Evolutionary conservation across 306 rosid genomes (phyloP).

Genomic region (Pueraria montana): DNA sequence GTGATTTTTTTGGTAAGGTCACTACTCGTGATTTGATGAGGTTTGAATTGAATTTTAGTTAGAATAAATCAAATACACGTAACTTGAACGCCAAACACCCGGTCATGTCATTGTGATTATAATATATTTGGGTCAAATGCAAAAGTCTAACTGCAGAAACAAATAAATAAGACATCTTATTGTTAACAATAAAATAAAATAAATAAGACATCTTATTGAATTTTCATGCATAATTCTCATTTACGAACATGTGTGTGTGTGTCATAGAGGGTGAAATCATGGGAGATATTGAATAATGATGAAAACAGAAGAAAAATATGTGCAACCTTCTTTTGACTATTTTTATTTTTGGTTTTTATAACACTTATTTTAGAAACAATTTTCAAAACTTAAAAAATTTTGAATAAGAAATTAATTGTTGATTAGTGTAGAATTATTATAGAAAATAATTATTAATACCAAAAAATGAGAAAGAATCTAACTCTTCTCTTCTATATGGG

Average conservation of each 20-base stretch:
- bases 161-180: background rate
- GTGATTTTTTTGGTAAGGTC: no score
- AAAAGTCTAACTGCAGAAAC: background rate
- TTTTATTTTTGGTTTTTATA: background rate
- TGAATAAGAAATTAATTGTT: no score
- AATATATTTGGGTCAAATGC: background rate
- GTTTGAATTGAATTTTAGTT: background rate
- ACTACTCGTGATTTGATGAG: background rate
- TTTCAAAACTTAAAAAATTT: background rate
- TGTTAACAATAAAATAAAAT: no score
- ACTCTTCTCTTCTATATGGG: background rate
- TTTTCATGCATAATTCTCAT: no score
- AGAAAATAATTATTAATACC: background rate
- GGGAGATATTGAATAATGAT: background rate
- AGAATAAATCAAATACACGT: constrained; percentile 34
- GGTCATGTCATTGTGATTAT: background rate
- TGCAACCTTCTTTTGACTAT: background rate
- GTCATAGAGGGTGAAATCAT: background rate
- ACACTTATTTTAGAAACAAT: background rate
- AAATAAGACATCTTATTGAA: no score
- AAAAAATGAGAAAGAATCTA: background rate
- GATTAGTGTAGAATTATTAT: background rate
- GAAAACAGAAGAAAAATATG: background rate
- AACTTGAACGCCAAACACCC: constrained; percentile 28
- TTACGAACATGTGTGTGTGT: no score